Evolutionary conservation across 2,329 filamentous ascomycete species (phyloP).

Genomic region (Hypoxylon sp.): DNA sequence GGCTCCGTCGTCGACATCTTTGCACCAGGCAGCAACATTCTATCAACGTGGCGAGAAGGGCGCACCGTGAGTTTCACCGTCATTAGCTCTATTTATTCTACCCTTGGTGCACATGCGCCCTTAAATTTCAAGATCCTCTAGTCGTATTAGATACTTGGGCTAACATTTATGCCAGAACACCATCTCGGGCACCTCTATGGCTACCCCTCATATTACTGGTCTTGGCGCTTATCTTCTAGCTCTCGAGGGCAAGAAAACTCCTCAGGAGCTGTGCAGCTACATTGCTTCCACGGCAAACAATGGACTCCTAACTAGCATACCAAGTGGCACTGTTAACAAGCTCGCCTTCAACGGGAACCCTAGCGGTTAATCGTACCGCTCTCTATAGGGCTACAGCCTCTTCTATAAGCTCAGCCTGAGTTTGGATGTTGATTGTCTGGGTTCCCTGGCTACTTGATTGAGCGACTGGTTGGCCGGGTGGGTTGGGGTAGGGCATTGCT

Average conservation of each 20-base stretch:
- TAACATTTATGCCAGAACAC: conserved; percentile 56
- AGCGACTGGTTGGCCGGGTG: neutral
- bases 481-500: neutral
- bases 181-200: conserved; percentile 74
- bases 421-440: neutral
- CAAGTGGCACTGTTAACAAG: conserved; percentile 55
- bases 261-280: conserved; percentile 60
- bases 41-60: conserved; percentile 60
- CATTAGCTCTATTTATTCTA: neutral
- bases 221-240: conserved; percentile 71
- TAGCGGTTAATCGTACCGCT: conserved; percentile 27
- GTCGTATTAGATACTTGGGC: conserved; percentile 3
- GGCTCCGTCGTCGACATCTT: conserved; percentile 63
- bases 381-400: neutral
- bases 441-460: neutral
- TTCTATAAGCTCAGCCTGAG: neutral
- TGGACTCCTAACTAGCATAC: conserved; percentile 56
- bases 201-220: conserved; percentile 72
- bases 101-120: neutral
- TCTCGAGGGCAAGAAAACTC: conserved; percentile 59
- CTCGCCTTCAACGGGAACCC: conserved; percentile 56
- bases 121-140: neutral
- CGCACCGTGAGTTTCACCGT: conserved; percentile 49
- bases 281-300: conserved; percentile 60
- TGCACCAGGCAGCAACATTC: conserved; percentile 58